phyloP scores from a whole-genome alignment of 805 yeast genomes.

The Metschnikowia anglica region DNA sequence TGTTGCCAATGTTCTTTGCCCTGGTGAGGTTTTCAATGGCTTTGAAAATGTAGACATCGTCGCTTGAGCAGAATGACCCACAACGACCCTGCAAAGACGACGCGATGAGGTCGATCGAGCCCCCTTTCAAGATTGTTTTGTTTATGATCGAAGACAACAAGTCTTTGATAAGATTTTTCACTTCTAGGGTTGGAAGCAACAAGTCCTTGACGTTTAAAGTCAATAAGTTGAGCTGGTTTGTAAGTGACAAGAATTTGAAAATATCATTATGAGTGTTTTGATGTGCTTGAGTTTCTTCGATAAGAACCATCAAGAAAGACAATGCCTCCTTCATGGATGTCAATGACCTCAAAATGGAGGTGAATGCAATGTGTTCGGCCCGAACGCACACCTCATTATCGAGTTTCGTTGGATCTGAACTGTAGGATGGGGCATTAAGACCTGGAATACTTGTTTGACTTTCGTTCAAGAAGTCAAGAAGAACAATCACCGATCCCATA shows the following conservation, averaged over 20 bases:
- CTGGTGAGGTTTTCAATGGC: slow-evolving; percentile 89
- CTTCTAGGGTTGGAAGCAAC: slow-evolving; percentile 66
- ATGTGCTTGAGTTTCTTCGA: slow-evolving; percentile 61
- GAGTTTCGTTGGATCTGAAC: slow-evolving; percentile 47
- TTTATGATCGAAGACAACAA: slow-evolving; percentile 86
- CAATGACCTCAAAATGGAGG: slow-evolving; percentile 70
- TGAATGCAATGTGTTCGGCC: slow-evolving; percentile 88
- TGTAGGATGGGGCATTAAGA: slow-evolving; percentile 54
- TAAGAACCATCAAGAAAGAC: slow-evolving; percentile 78
- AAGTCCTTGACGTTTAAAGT: slow-evolving; percentile 71
- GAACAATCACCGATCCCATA: slow-evolving; percentile 65
- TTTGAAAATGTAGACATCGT: slow-evolving; percentile 89
- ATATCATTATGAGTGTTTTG: slow-evolving; percentile 56
- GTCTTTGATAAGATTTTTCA: slow-evolving; percentile 72
- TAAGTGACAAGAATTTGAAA: slow-evolving; percentile 63
- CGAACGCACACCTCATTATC: slow-evolving; percentile 71
- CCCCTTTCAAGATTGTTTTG: slow-evolving; percentile 86
- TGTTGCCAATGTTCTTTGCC: slow-evolving; percentile 72
- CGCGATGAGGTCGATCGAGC: slow-evolving; percentile 87
- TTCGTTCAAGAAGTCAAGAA: slow-evolving; percentile 67
- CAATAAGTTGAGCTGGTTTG: slow-evolving; percentile 67
- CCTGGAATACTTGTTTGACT: slow-evolving; percentile 64
- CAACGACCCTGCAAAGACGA: slow-evolving; percentile 86
- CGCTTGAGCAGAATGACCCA: slow-evolving; percentile 90
- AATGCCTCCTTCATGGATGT: slow-evolving; percentile 84